Evolutionary conservation across 768 basidiomycete genomes (phyloP).

Genomic region (Naganishia vaughanmartiniae): DNA sequence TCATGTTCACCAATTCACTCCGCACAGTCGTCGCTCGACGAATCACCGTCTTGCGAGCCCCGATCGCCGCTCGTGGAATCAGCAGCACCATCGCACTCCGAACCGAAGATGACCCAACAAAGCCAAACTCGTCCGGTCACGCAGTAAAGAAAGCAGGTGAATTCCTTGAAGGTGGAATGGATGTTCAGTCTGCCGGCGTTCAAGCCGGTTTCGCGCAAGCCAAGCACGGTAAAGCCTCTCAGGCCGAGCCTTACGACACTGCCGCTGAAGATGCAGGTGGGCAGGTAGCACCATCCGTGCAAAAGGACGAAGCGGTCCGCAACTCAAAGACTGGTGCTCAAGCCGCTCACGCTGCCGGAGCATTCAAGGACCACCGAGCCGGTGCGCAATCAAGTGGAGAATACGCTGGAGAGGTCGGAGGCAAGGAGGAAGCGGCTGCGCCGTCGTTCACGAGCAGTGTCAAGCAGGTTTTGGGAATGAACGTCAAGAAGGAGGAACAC

Average conservation of each 20-base stretch:
- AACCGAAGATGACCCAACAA: conserved; percentile 10
- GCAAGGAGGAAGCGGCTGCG: conserved; percentile 38
- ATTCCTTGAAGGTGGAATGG: conserved; percentile 37
- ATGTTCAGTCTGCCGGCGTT: conserved; percentile 43
- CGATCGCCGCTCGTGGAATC: conserved; percentile 4
- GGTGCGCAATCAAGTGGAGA: conserved; percentile 36
- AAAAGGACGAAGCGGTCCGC: conserved; percentile 11
- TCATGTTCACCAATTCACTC: conserved; percentile 28
- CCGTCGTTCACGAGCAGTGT: conserved; percentile 30
- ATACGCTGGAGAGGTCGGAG: conserved; percentile 35
- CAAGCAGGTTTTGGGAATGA: conserved; percentile 37
- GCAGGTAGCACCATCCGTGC: conserved; percentile 5
- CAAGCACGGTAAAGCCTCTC: conserved; percentile 23
- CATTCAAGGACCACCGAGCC: conserved; percentile 47
- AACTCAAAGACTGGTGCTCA: conserved; percentile 44
- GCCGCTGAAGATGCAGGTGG: conserved; percentile 29
- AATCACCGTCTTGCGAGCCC: background rate
- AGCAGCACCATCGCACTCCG: conserved; percentile 7
- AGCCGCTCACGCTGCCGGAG: conserved; percentile 33
- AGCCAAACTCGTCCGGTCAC: conserved; percentile 42
- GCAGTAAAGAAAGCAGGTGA: conserved; percentile 39
- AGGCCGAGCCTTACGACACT: conserved; percentile 28
- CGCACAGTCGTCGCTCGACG: conserved; percentile 18
- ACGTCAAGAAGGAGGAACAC: conserved; percentile 35
- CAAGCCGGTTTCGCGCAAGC: conserved; percentile 36